Evolutionary conservation across 1,139 yeast genomes (phyloP), one percentile per base, ranked within the genome.

Genomic region (Meyerozyma sp.): DNA sequence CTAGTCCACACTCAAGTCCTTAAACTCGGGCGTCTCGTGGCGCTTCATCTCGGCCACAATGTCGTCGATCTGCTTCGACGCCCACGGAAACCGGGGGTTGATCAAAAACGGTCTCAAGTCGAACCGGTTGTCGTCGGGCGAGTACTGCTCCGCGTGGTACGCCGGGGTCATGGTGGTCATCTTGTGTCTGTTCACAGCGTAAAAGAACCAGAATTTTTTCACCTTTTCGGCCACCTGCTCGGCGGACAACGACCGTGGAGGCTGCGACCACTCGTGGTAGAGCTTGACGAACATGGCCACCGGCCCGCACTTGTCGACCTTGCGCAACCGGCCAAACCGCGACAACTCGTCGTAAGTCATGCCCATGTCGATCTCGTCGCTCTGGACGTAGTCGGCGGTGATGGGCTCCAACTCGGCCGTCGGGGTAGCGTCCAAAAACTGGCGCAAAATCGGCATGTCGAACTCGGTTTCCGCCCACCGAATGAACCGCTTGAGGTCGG

Each of bases 391-490:
- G 47, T 81, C 76, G 52, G 85, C 81, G 0, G 98, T 91, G 44
- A 89, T 91, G 39, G 99, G 99, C 59, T 93, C 99, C 44, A 93
- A 76, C 62, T 93, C 99, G 0, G 99, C 99, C 0, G 98, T 93
- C 32, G 99, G 99, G 0, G 93, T 84, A 0, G 98, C 98, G 49
- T 79, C 79, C 41, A 93, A 69, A 60, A 94, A 93, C 6, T 84
- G 85, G 40, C 77, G 68, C 49, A 93, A 70, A 21, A 93, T 77
- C 4, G 97, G 96, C 57, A 93, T 60, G 1, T 84, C 75, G 59
- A 86, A 91, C 44, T 77, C 73, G 9, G 58, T 63, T 36, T 79
- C 73, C 0, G 97, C 93, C 79, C 90, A 93, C 4, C 73, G 79
- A 46, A 93, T 93, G 57, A 94, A 93, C 43, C 77, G 70, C 59